Percentiles rank a stretch among this genome's conserved stretches.
phyloP scores from a whole-genome alignment of 23 red algal genomes.

The Cyanidium caldarium region DNA sequence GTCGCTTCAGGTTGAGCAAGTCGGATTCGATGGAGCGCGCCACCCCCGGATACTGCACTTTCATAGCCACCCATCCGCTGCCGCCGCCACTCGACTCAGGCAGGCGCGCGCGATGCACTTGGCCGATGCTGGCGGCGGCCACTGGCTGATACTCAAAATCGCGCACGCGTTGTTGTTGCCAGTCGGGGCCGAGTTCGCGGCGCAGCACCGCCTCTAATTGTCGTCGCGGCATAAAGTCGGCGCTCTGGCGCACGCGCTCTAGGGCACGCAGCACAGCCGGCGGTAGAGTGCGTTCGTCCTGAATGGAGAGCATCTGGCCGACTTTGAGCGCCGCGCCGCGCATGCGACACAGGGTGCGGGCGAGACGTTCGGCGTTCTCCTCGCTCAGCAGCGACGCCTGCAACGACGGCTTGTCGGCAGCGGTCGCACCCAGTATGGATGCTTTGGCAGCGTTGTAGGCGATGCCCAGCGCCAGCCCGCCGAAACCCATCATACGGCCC shows the following conservation, averaged over 20 bases:
- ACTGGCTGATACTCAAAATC: constrained; percentile 29
- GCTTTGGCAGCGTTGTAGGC: neutral
- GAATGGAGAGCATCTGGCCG: constrained; percentile 67
- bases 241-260: constrained; percentile 34
- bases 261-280: constrained; percentile 23
- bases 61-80: constrained; percentile 17
- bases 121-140: constrained; percentile 64
- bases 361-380: constrained; percentile 50
- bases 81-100: neutral
- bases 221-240: constrained; percentile 45
- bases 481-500: neutral
- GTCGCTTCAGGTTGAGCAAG: constrained; percentile 43
- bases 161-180: constrained; percentile 8
- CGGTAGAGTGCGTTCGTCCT: constrained; percentile 40
- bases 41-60: constrained; percentile 78
- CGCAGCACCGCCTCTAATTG: constrained; percentile 35
- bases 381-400: constrained; percentile 8
- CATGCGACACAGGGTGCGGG: constrained; percentile 35
- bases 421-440: neutral
- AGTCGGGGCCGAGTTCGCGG: constrained; percentile 24
- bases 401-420: neutral
- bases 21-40: constrained; percentile 37
- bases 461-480: neutral
- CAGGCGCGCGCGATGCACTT: constrained; percentile 34
- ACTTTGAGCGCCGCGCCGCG: constrained; percentile 63